Conservation (phyloP, 805 yeast genomes). For the Yueomyces sinensis region DNA sequence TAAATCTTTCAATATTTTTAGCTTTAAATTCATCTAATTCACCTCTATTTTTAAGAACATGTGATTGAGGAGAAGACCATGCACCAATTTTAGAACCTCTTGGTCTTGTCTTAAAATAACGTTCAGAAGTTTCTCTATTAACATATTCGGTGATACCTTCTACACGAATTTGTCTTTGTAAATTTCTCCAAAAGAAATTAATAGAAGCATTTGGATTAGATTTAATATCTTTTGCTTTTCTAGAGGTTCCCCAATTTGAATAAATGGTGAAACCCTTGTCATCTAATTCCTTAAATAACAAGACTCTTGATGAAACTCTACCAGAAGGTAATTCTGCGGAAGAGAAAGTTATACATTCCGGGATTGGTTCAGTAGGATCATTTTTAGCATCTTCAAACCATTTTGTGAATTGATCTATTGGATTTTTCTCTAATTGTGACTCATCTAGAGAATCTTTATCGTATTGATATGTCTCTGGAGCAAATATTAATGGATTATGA, state of each 20-base stretch:
- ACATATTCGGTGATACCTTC: slow-evolving; percentile 77
- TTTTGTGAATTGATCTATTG: slow-evolving; percentile 61
- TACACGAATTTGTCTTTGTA: slow-evolving; percentile 86
- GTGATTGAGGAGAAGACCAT: slow-evolving; percentile 88
- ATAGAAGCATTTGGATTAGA: slow-evolving; percentile 72
- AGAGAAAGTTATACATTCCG: slow-evolving; percentile 79
- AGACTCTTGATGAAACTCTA: slow-evolving; percentile 73
- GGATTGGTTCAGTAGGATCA: slow-evolving; percentile 41
- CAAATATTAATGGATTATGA: slow-evolving; percentile 35
- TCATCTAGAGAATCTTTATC: slow-evolving; percentile 50
- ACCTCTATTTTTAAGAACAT: slow-evolving; percentile 40
- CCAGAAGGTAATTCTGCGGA: slow-evolving; percentile 86
- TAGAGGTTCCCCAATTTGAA: slow-evolving; percentile 84
- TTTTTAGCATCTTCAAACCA: slow-evolving; percentile 77
- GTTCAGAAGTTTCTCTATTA: slow-evolving; percentile 54
- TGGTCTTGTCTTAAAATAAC: slow-evolving; percentile 80
- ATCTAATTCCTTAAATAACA: slow-evolving; percentile 83
- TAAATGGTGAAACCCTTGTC: slow-evolving; percentile 71
- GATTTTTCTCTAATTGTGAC: slow-evolving; percentile 39
- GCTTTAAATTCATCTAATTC: slow-evolving; percentile 45
- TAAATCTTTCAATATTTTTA: slow-evolving; percentile 41
- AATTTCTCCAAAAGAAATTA: slow-evolving; percentile 82
- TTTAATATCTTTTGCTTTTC: slow-evolving; percentile 58
- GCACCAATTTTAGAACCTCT: slow-evolving; percentile 92
- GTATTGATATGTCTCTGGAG: slow-evolving; percentile 84